These are phyloP conservation scores for Thalia dealbata DNA, from an alignment of 176 grass and related monocot species.

Conservation along the genomic window DNA sequence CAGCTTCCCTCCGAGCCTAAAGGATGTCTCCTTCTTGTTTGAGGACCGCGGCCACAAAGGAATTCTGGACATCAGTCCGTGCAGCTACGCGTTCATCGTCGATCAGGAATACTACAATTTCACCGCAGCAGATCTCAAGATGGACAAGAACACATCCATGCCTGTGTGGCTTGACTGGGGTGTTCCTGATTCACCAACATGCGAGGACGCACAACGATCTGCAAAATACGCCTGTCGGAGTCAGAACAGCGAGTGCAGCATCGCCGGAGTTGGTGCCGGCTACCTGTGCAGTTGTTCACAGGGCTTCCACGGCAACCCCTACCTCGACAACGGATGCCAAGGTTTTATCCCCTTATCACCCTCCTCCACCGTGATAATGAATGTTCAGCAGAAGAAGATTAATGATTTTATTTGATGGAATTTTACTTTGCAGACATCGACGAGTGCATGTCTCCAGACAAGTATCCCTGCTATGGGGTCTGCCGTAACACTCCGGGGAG, in stretches of 20 bases:
- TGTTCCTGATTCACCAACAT: slow-evolving; percentile 13
- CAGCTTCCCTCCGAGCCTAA: slow-evolving; percentile 11
- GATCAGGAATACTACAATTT: slow-evolving; percentile 11
- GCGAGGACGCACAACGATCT: background rate
- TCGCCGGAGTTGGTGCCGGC: slow-evolving; percentile 6
- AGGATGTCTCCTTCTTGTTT: background rate
- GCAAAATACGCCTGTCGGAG: slow-evolving; percentile 8
- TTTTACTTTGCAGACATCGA: background rate
- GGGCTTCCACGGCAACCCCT: slow-evolving; percentile 32
- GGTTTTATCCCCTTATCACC: background rate
- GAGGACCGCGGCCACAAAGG: background rate
- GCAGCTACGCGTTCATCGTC: slow-evolving; percentile 19
- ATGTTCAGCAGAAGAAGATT: too few species aligned
- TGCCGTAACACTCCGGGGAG: background rate
- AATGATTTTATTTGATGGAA: too few species aligned
- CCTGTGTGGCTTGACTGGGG: slow-evolving; percentile 27
- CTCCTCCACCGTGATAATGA: background rate
- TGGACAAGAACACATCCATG: background rate
- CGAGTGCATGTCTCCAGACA: background rate
- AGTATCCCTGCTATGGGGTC: background rate
- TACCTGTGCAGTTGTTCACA: slow-evolving; percentile 25
- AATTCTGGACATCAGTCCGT: slow-evolving; percentile 17
- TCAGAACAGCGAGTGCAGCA: slow-evolving; percentile 11
- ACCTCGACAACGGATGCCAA: slow-evolving; percentile 21
- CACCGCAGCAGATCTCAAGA: slow-evolving; percentile 3